These are phyloP conservation scores for Dothideomycetidae sp. DNA, from an alignment of 2,329 filamentous ascomycete genomes.

Conservation along the genomic window DNA sequence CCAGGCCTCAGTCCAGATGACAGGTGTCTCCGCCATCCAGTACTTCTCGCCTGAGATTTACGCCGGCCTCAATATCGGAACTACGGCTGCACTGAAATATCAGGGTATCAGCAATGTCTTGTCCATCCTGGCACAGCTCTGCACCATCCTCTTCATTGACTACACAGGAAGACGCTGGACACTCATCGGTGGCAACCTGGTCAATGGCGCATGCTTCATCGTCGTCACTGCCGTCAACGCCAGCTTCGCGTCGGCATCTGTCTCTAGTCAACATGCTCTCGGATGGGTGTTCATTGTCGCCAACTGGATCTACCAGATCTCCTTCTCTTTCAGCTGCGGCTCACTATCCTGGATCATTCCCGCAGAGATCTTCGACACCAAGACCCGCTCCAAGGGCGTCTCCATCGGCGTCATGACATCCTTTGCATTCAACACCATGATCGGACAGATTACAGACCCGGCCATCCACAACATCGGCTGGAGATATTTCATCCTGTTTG, in stretches of 20 bases:
- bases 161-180: conserved; percentile 14
- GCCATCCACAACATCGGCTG: conserved; percentile 15
- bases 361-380: conserved; percentile 63
- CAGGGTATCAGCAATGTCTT: conserved; percentile 26
- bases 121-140: conserved; percentile 48
- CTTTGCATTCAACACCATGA: conserved; percentile 21
- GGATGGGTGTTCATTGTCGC: conserved; percentile 46
- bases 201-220: conserved; percentile 15
- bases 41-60: conserved; percentile 20
- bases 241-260: conserved; percentile 10
- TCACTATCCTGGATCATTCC: conserved; percentile 47
- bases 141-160: conserved; percentile 17
- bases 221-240: conserved; percentile 16
- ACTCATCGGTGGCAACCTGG: conserved; percentile 15
- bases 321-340: conserved; percentile 55
- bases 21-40: conserved; percentile 19
- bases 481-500: conserved; percentile 18
- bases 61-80: conserved; percentile 14
- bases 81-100: conserved; percentile 13
- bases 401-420: conserved; percentile 54
- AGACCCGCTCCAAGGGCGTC: conserved; percentile 59
- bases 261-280: neutral
- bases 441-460: conserved; percentile 17
- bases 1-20: conserved; percentile 20
- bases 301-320: conserved; percentile 71